Evolutionary conservation across 2,329 filamentous ascomycete genomes (phyloP).

Genomic region (Pseudocercospora cruenta): DNA sequence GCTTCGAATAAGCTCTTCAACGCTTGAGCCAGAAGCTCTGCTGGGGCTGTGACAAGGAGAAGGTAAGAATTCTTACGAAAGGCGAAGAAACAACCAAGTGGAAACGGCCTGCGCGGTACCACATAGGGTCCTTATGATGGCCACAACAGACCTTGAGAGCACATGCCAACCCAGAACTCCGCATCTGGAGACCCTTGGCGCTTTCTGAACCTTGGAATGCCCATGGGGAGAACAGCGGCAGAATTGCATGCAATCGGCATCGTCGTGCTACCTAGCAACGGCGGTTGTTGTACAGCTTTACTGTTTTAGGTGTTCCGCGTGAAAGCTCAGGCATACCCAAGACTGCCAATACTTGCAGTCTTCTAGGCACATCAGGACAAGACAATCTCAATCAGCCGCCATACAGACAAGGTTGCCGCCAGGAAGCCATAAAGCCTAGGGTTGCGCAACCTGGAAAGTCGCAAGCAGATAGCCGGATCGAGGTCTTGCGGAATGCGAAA

Average conservation of each 20-base stretch:
- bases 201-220: slow-evolving; percentile 3
- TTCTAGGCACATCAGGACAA: slow-evolving; percentile 1
- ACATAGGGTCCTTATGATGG: not conserved
- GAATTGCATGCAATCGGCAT: slow-evolving; percentile 11
- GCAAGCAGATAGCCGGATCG: not conserved
- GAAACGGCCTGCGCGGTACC: not conserved
- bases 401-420: slow-evolving; percentile 10
- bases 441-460: no score
- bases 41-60: not conserved
- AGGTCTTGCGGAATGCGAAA: not conserved
- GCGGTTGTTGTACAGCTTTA: slow-evolving; percentile 1
- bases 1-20: not conserved
- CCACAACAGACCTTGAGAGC: not conserved
- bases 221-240: not conserved
- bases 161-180: slow-evolving; percentile 5
- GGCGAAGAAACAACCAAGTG: slow-evolving; percentile 12
- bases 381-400: not conserved
- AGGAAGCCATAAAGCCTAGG: not conserved
- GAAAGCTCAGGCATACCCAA: not conserved
- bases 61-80: slow-evolving; percentile 9
- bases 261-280: not conserved
- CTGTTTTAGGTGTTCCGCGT: slow-evolving; percentile 3
- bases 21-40: not conserved
- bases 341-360: not conserved
- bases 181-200: not conserved